phyloP scores from a whole-genome alignment of 441 rosid species.

The Raphanus hybrid region DNA sequence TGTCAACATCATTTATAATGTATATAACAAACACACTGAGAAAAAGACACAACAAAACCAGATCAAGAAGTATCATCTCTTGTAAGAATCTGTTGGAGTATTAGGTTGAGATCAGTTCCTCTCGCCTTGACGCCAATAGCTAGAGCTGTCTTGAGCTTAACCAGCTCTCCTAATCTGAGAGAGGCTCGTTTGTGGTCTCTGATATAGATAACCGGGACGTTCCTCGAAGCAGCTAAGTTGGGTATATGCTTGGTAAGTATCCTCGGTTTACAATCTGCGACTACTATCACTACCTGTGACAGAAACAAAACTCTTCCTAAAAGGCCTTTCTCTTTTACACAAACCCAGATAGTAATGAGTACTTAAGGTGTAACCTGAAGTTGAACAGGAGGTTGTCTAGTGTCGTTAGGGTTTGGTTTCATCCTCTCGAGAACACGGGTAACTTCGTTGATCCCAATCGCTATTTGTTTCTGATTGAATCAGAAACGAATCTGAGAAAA shows the following conservation, averaged over 20 bases:
- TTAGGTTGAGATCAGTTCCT: conserved; percentile 56
- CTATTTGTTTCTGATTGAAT: conserved; percentile 73
- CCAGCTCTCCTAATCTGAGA: conserved; percentile 76
- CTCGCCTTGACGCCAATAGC: conserved; percentile 75
- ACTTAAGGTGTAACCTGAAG: conserved; percentile 61
- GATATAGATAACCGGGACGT: conserved; percentile 66
- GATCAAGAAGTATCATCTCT: conserved; percentile 34
- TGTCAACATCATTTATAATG: no score
- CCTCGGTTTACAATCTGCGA: conserved; percentile 81
- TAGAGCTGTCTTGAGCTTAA: conserved; percentile 74
- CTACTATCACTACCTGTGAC: conserved; percentile 55
- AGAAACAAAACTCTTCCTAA: not conserved
- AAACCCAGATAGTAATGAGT: not conserved
- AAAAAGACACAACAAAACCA: conserved; percentile 2
- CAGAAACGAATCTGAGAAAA: not conserved
- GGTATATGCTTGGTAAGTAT: conserved; percentile 82
- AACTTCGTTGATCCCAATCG: conserved; percentile 92
- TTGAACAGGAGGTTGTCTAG: conserved; percentile 45
- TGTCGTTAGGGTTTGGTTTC: conserved; percentile 41
- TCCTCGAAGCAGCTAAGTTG: conserved; percentile 65
- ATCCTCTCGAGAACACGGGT: conserved; percentile 85
- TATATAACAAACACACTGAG: conserved; percentile 34
- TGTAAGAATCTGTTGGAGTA: conserved; percentile 50
- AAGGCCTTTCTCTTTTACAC: not conserved
- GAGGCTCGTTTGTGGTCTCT: conserved; percentile 72